Base-by-base conservation (phyloP, 495 filamentous ascomycete species). In the Hypoxylon trugodes region DNA sequence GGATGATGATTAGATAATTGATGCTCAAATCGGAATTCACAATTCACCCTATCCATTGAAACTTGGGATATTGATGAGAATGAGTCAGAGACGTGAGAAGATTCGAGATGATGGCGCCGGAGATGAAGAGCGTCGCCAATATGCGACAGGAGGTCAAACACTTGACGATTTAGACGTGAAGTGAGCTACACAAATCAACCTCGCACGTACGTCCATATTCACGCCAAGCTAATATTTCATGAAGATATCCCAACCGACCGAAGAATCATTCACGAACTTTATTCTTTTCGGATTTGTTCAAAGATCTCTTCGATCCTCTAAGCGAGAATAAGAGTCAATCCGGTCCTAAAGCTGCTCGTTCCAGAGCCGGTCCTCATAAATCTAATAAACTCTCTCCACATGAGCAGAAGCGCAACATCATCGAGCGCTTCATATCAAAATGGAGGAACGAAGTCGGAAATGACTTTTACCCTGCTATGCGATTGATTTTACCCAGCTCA, bases 391-490 rank as follows among this genome's bases (percentile, higher is more conserved):
- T 87, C 15, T 89, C 87, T n/a, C 90, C 93, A 3, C 86, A 93
- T 68, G 93, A 98, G 69, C 81, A 88, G 47, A 84, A 93, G 6
- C 86, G 89, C n/a, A 85, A 86, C 66, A 89, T 98, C 65, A 94
- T 98, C 72, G 87, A 93, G 57, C 83, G 88, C 21, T 98, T 96
- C 78, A 91, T 98, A 65, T 85, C 89, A 21, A 85, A 86, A 71
- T 98, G 95, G 95, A 82, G 93, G 28, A 84, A 85, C 45, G 89
- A 96, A 40, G 92, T 96, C 16, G 95, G 95, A 41, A 79, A 90
- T 65, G 93, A 98, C 70, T 90, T 98, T 61, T 97, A 96, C 75
- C 96, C 96, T 2, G 93, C 92, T 15, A 86, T 98, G 73, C 85
- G 95, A 28, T 81, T 98, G 46, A 96, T 98, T 66, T 77, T 96